Conservation (phyloP, 2,329 filamentous ascomycete genomes). For the Hansfordia pulvinata region DNA sequence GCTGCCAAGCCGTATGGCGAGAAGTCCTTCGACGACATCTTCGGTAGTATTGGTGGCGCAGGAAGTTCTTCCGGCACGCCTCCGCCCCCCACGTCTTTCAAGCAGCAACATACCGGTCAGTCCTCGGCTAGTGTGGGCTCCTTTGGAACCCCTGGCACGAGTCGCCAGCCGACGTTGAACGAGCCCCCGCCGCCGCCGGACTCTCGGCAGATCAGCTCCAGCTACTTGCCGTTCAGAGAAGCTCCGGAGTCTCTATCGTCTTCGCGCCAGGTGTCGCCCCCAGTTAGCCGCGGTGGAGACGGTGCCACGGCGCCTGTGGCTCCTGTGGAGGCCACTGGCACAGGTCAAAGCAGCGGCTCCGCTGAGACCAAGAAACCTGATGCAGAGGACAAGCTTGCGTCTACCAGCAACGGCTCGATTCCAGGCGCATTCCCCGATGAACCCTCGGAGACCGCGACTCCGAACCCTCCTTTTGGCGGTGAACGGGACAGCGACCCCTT, state of each 20-base stretch:
- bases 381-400: slow-evolving; percentile 10
- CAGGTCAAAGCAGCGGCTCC: slow-evolving; percentile 19
- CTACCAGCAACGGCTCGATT: slow-evolving; percentile 21
- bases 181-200: slow-evolving; percentile 55
- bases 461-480: slow-evolving; percentile 12
- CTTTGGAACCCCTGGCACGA: slow-evolving; percentile 40
- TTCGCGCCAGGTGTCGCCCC: slow-evolving; percentile 65
- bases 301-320: slow-evolving; percentile 12
- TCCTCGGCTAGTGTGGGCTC: slow-evolving; percentile 38
- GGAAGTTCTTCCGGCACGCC: slow-evolving; percentile 26
- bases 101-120: slow-evolving; percentile 43
- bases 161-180: slow-evolving; percentile 44
- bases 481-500: slow-evolving; percentile 34
- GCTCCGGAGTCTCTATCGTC: slow-evolving; percentile 58
- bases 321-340: slow-evolving; percentile 20
- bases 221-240: slow-evolving; percentile 57
- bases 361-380: slow-evolving; percentile 16
- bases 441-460: slow-evolving; percentile 11
- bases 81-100: slow-evolving; percentile 43
- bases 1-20: slow-evolving; percentile 35
- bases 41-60: slow-evolving; percentile 53
- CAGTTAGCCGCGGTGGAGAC: slow-evolving; percentile 46
- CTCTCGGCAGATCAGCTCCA: slow-evolving; percentile 66
- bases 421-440: slow-evolving; percentile 41
- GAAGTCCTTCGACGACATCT: slow-evolving; percentile 74